A percentile compares a stretch with the other conserved stretches of the same genome.
These are phyloP conservation scores for Aquilaria yunnanensis DNA, from an alignment of 345 rosid species.

Conservation along the genomic window DNA sequence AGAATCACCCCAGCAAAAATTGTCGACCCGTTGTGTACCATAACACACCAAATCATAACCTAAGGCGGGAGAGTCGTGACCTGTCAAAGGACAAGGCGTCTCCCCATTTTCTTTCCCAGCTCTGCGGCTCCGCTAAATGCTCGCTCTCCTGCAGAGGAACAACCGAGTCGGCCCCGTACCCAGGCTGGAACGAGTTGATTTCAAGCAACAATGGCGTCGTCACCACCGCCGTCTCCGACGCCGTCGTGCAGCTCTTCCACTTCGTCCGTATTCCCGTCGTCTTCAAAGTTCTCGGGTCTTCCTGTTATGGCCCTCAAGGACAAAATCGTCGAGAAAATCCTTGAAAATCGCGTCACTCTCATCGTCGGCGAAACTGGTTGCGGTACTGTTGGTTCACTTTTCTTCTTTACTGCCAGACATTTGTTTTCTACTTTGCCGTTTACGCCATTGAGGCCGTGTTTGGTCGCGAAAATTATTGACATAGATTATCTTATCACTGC, in stretches of 20 bases:
- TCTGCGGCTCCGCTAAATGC: too few relatives aligned
- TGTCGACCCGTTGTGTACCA: too few relatives aligned
- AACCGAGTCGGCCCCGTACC: too few relatives aligned
- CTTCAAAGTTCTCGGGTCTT: constrained; percentile 49
- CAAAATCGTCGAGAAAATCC: constrained; percentile 73
- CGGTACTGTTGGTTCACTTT: constrained; percentile 37
- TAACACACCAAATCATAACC: too few relatives aligned
- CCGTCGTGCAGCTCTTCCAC: constrained; percentile 38
- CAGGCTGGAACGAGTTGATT: too few relatives aligned
- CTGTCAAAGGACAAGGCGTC: too few relatives aligned
- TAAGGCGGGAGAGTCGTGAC: too few relatives aligned
- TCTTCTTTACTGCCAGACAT: neutral
- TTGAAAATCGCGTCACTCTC: constrained; percentile 91
- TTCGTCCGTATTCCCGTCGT: constrained; percentile 31
- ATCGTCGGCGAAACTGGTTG: constrained; percentile 95
- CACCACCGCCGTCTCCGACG: constrained; percentile 41
- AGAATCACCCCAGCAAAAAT: too few relatives aligned
- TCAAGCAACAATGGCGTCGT: constrained; percentile 30
- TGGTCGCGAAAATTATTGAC: neutral
- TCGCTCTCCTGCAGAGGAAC: too few relatives aligned
- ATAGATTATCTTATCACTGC: neutral
- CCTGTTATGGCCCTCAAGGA: constrained; percentile 57
- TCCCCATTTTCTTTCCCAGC: too few relatives aligned
- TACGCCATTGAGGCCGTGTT: neutral
- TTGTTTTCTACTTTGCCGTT: neutral